A percentile compares a stretch with the other conserved stretches of the same genome.
phyloP scores from a whole-genome alignment of 805 yeast species.

The Wickerhamomyces bovis region DNA sequence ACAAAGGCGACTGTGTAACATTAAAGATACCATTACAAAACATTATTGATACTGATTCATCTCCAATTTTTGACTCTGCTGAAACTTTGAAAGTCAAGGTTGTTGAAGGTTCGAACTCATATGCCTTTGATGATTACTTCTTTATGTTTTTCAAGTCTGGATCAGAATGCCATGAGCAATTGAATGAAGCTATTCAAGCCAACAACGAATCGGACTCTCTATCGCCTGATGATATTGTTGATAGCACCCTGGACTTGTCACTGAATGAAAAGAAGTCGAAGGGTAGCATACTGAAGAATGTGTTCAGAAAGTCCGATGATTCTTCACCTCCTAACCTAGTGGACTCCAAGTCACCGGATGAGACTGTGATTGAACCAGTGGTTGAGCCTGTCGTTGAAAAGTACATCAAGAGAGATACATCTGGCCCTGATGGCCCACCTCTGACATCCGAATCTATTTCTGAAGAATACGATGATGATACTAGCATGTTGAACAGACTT shows the following conservation, averaged over 20 bases:
- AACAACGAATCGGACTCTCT: slow-evolving; percentile 5
- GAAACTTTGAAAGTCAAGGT: slow-evolving; percentile 57
- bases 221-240: slow-evolving; percentile 5
- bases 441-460: neutral
- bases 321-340: neutral
- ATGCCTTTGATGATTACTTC: slow-evolving; percentile 60
- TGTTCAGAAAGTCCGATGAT: neutral
- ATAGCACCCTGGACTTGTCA: slow-evolving; percentile 7
- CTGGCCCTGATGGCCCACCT: neutral
- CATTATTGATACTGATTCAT: slow-evolving; percentile 54
- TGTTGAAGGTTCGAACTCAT: slow-evolving; percentile 45
- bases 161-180: slow-evolving; percentile 33
- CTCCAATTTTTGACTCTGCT: slow-evolving; percentile 48
- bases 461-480: neutral
- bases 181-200: slow-evolving; percentile 35
- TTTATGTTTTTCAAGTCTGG: slow-evolving; percentile 61
- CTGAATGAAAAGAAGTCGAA: neutral
- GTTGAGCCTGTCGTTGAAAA: neutral
- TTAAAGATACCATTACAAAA: slow-evolving; percentile 71
- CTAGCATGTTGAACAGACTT: neutral
- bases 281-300: neutral
- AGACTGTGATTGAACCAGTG: neutral
- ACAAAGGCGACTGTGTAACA: slow-evolving; percentile 65
- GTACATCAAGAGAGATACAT: neutral
- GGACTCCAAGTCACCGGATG: too few relatives aligned